These are phyloP conservation scores for Haplosporangium sp. DNA, from an alignment of 371 early-diverging fungal genomes.

Conservation along the genomic window DNA sequence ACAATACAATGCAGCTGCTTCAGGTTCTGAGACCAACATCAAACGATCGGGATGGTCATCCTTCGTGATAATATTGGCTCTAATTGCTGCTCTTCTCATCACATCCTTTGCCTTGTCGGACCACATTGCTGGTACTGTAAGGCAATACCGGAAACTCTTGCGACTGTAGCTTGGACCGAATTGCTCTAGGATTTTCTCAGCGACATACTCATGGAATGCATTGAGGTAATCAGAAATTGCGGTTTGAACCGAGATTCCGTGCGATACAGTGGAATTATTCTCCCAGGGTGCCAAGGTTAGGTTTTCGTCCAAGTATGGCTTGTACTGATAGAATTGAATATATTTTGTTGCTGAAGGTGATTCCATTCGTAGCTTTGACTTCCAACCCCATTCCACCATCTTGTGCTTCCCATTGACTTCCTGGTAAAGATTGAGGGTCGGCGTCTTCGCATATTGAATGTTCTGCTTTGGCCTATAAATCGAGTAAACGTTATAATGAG, in stretches of 20 bases:
- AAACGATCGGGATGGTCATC: no score
- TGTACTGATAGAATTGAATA: constrained; percentile 61
- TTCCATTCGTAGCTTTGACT: constrained; percentile 60
- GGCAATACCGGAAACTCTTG: constrained; percentile 54
- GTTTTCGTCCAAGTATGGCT: constrained; percentile 63
- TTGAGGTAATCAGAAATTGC: constrained; percentile 61
- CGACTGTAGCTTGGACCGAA: constrained; percentile 45
- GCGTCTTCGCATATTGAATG: neutral
- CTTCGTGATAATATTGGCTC: no score
- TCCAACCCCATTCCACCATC: constrained; percentile 66
- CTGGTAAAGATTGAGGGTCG: constrained; percentile 37
- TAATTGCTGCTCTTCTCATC: constrained; percentile 29
- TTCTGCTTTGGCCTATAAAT: neutral
- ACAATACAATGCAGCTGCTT: constrained; percentile 45
- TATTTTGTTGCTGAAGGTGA: constrained; percentile 52
- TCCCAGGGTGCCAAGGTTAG: constrained; percentile 51
- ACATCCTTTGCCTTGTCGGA: constrained; percentile 62
- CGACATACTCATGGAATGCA: constrained; percentile 58
- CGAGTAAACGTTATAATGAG: neutral
- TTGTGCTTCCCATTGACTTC: constrained; percentile 24
- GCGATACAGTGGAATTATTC: constrained; percentile 45
- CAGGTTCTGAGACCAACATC: no score
- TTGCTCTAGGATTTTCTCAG: constrained; percentile 12
- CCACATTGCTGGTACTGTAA: constrained; percentile 53
- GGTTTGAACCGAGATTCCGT: neutral